Evolutionary conservation across 1,284 basidiomycete species (phyloP).

Genomic region (Boletus calvinii): DNA sequence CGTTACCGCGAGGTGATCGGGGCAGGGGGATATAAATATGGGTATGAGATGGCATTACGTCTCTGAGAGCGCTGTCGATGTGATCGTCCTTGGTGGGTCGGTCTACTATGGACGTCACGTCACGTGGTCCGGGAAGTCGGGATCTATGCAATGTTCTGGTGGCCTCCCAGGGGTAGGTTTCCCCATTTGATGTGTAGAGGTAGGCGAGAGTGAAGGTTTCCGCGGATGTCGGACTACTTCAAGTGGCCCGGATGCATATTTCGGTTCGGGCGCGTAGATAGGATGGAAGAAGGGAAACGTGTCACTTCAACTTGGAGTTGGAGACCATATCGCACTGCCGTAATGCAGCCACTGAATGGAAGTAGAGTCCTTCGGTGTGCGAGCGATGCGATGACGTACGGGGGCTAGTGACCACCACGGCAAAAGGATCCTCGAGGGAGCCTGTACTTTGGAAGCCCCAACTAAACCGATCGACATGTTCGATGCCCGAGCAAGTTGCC

Average conservation of each 20-base stretch:
- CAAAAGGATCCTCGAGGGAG: neutral
- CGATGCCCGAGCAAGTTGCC: neutral
- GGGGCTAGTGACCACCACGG: neutral
- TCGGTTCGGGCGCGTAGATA: slow-evolving; percentile 8
- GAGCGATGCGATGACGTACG: slow-evolving; percentile 14
- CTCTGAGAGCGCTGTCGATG: slow-evolving; percentile 2
- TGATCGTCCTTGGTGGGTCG: slow-evolving; percentile 6
- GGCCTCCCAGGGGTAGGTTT: neutral
- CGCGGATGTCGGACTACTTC: neutral
- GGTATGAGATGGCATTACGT: slow-evolving; percentile 18
- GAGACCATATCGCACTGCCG: slow-evolving; percentile 6
- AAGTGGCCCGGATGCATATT: neutral
- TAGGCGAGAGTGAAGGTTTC: neutral
- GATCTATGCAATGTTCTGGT: neutral
- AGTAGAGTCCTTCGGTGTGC: neutral
- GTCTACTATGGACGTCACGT: neutral
- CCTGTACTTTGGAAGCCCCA: neutral
- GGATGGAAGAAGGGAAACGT: slow-evolving; percentile 18
- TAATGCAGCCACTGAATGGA: slow-evolving; percentile 13
- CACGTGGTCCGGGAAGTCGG: neutral
- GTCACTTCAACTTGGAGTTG: neutral
- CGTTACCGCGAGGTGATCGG: slow-evolving; percentile 21
- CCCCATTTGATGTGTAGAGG: neutral
- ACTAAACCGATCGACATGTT: slow-evolving; percentile 8
- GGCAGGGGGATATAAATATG: slow-evolving; percentile 12